Conservation (phyloP, 495 filamentous ascomycete species). For the Daldinia bambusicola region DNA sequence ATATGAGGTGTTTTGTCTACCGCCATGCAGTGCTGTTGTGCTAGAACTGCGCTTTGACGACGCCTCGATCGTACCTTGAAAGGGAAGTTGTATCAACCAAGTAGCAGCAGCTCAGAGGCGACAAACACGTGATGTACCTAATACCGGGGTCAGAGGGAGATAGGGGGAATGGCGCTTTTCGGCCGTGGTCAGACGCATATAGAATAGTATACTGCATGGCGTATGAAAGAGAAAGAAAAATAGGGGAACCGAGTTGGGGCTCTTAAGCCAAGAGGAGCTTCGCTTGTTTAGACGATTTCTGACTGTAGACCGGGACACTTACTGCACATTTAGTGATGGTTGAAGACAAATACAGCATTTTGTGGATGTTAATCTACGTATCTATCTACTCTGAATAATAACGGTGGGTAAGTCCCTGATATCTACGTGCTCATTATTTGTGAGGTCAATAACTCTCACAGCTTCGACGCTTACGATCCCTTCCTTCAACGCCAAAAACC, state of each 20-base stretch:
- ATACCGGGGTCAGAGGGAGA: no score
- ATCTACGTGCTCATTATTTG: constrained; percentile 82
- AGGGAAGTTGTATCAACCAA: neutral
- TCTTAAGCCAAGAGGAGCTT: no score
- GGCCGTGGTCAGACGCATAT: no score
- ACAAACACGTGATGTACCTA: neutral
- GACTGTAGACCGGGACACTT: no score
- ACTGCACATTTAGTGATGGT: neutral
- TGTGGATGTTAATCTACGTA: constrained; percentile 1
- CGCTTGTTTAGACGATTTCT: no score
- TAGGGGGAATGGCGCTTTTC: no score
- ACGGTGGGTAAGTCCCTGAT: constrained; percentile 83
- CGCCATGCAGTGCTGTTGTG: neutral
- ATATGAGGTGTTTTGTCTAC: neutral
- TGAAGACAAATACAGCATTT: neutral
- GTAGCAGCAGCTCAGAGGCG: neutral
- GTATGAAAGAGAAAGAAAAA: no score
- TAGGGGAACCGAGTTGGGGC: no score
- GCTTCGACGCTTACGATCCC: constrained; percentile 83
- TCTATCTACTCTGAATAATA: constrained; percentile 59
- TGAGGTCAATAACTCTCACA: constrained; percentile 83
- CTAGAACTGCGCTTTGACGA: neutral
- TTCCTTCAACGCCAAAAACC: constrained; percentile 78
- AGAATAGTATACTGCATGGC: no score
- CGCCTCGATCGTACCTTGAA: neutral